Conservation (phyloP, 441 rosid species). For the Adansonia madagascariensis region DNA sequence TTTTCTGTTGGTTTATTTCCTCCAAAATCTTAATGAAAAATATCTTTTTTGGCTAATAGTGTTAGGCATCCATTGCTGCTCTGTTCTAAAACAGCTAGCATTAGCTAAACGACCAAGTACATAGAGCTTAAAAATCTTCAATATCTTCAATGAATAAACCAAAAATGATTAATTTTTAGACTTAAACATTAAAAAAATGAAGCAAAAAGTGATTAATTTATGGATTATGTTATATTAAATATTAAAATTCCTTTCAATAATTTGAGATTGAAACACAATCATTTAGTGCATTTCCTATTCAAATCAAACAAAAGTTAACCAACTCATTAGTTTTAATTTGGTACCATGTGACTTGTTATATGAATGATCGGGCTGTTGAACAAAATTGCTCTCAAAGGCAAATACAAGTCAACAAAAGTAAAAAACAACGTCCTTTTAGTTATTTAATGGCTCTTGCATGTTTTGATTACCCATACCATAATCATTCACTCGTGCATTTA, state of each 20-base stretch:
- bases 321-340: not conserved
- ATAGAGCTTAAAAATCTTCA: slow-evolving; percentile 13
- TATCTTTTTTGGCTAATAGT: slow-evolving; percentile 30
- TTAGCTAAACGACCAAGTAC: slow-evolving; percentile 24
- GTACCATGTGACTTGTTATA: not conserved
- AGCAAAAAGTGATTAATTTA: too few species aligned
- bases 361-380: not conserved
- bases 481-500: not conserved
- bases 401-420: not conserved
- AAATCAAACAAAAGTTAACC: not conserved
- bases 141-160: not conserved
- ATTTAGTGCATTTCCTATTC: not conserved
- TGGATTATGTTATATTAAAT: too few species aligned
- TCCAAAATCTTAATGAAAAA: slow-evolving; percentile 27
- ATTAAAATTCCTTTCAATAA: too few species aligned
- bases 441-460: not conserved
- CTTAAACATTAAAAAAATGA: not conserved
- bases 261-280: too few species aligned
- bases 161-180: not conserved
- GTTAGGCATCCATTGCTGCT: slow-evolving; percentile 29
- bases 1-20: not conserved
- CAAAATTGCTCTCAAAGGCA: not conserved
- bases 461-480: not conserved
- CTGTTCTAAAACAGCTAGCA: slow-evolving; percentile 22
- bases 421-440: not conserved